Evolutionary conservation across 2,329 filamentous ascomycete genomes (phyloP).

Genomic region (Corinectria fuckeliana): DNA sequence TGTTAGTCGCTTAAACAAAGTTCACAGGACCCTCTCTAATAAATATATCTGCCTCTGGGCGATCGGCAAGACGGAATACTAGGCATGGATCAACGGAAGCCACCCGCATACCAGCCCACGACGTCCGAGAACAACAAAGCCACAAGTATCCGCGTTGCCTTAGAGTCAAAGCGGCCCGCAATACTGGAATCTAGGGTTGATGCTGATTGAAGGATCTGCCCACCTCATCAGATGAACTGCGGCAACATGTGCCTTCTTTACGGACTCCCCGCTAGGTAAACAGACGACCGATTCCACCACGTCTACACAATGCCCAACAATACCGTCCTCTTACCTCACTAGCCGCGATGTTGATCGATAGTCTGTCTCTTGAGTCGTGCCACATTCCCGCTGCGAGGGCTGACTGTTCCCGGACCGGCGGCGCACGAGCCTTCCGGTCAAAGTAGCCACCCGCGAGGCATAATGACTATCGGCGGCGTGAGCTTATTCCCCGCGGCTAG

Average conservation of each 20-base stretch:
- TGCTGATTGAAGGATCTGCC: no score
- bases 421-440: conserved; percentile 21
- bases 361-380: conserved; percentile 23
- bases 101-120: not conserved
- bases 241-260: not conserved
- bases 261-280: not conserved
- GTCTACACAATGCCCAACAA: not conserved
- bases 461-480: not conserved
- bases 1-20: not conserved
- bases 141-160: not conserved
- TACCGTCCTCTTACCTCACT: conserved; percentile 3
- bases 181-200: not conserved
- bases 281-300: not conserved
- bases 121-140: not conserved
- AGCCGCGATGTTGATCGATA: not conserved
- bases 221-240: not conserved
- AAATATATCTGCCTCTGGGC: not conserved
- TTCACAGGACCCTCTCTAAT: not conserved
- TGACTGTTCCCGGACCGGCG: conserved; percentile 7
- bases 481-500: not conserved
- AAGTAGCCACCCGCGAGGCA: conserved; percentile 1
- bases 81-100: not conserved
- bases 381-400: conserved; percentile 28
- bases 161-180: not conserved
- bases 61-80: not conserved